phyloP scores from a whole-genome alignment of 192 early-diverging fungal species.

The Coemansia reversa region DNA sequence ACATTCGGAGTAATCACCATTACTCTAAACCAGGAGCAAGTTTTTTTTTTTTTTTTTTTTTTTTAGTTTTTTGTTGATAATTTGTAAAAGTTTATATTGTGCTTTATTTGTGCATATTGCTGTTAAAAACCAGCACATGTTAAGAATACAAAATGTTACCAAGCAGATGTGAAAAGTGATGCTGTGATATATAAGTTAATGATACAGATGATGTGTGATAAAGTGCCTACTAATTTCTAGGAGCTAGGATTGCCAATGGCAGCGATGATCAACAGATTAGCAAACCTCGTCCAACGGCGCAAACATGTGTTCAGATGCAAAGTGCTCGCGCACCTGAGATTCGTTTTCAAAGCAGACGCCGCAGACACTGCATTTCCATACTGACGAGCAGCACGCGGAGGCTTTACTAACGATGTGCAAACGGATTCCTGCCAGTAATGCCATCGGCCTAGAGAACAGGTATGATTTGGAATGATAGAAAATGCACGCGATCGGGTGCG shows the following conservation, averaged over 20 bases:
- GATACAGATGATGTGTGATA: slow-evolving; percentile 7
- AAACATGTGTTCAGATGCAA: slow-evolving; percentile 53
- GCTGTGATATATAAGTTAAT: neutral
- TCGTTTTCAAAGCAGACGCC: slow-evolving; percentile 46
- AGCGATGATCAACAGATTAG: neutral
- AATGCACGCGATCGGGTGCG: slow-evolving; percentile 20
- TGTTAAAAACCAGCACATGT: neutral
- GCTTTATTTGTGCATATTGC: neutral
- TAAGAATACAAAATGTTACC: slow-evolving; percentile 1
- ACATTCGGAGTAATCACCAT: too few species aligned
- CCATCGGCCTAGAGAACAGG: slow-evolving; percentile 8
- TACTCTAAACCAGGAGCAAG: too few species aligned
- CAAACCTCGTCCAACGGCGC: slow-evolving; percentile 51
- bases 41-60: too few species aligned
- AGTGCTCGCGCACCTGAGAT: slow-evolving; percentile 44
- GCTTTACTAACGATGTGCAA: slow-evolving; percentile 6
- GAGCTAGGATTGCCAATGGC: neutral
- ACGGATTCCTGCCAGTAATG: slow-evolving; percentile 5
- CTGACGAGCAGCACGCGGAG: slow-evolving; percentile 16
- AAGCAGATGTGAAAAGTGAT: neutral
- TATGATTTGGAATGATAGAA: neutral
- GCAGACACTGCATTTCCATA: slow-evolving; percentile 55
- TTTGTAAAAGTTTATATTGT: neutral
- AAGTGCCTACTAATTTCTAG: neutral
- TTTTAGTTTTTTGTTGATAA: too few species aligned